Evolutionary conservation across 2,329 filamentous ascomycete genomes (phyloP).

Genomic region (Tricladium varicosporioides): DNA sequence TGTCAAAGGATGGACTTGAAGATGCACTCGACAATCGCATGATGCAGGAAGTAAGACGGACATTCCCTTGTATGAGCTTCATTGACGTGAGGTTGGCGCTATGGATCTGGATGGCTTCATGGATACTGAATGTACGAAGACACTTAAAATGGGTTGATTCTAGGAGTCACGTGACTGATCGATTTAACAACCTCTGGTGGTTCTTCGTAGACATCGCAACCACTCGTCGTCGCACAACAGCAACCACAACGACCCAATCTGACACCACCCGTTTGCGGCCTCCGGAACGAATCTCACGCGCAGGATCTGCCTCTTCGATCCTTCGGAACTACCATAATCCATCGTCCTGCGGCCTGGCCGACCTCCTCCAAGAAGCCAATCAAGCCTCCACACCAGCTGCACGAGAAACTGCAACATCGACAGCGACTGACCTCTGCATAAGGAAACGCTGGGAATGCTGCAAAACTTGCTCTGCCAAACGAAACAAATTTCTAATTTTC

Average conservation of each 20-base stretch:
- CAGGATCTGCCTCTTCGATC: conserved; percentile 11
- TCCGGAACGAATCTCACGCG: conserved; percentile 9
- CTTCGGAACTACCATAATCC: conserved; percentile 7
- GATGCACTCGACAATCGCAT: background rate
- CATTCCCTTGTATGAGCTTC: background rate
- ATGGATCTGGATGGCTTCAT: background rate
- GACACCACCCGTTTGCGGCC: background rate
- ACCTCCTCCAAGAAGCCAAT: too few relatives aligned
- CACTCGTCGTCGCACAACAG: background rate
- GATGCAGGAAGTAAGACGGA: background rate
- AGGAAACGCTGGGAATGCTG: background rate
- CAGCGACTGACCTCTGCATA: background rate
- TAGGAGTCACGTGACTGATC: too few relatives aligned
- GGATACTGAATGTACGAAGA: too few relatives aligned
- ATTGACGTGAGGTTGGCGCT: background rate
- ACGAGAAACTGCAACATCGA: conserved; percentile 4
- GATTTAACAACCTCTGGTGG: too few relatives aligned
- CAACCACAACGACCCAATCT: background rate
- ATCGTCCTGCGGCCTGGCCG: conserved; percentile 2
- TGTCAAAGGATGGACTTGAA: background rate
- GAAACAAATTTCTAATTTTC: background rate
- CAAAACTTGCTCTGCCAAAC: background rate
- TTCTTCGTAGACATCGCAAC: background rate
- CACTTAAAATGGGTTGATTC: too few relatives aligned
- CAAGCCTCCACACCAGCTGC: background rate